A percentile compares a stretch with the other conserved stretches of the same genome.
Conservation (phyloP, 352 stramenopile genomes). For the Pythium sp. region DNA sequence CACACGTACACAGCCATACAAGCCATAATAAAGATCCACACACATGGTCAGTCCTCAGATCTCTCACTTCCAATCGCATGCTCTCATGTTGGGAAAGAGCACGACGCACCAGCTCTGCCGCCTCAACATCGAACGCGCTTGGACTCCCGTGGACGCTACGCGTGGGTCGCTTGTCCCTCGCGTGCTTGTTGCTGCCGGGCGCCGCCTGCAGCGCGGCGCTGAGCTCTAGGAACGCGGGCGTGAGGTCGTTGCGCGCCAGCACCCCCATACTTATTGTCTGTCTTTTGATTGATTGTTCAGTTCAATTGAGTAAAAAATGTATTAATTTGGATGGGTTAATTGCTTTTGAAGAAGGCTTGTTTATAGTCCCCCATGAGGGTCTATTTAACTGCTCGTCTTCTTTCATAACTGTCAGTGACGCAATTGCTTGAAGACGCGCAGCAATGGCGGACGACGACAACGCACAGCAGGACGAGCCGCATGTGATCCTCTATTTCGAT, state of each 20-base stretch:
- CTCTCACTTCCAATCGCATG: not conserved
- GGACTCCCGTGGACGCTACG: not conserved
- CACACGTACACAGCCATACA: not conserved
- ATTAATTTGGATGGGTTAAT: too few species aligned
- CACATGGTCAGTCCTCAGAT: not conserved
- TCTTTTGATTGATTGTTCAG: not conserved
- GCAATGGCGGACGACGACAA: not conserved
- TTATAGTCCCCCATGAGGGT: not conserved
- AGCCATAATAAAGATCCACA: not conserved
- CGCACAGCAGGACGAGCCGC: constrained; percentile 17
- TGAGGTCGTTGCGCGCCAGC: constrained; percentile 19
- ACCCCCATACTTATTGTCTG: constrained; percentile 4
- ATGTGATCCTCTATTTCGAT: constrained; percentile 77
- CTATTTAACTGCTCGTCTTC: not conserved
- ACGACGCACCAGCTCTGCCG: constrained; percentile 14
- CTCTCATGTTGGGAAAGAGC: not conserved
- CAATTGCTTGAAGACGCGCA: not conserved
- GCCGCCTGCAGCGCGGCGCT: constrained; percentile 4
- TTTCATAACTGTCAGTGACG: not conserved
- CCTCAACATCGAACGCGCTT: constrained; percentile 8
- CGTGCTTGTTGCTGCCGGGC: not conserved
- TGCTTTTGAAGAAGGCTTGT: not conserved
- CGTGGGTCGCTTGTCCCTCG: not conserved
- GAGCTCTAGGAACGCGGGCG: constrained; percentile 27
- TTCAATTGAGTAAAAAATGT: not conserved